phyloP scores from a whole-genome alignment of 495 filamentous ascomycete species.

The Neurospora sp. region DNA sequence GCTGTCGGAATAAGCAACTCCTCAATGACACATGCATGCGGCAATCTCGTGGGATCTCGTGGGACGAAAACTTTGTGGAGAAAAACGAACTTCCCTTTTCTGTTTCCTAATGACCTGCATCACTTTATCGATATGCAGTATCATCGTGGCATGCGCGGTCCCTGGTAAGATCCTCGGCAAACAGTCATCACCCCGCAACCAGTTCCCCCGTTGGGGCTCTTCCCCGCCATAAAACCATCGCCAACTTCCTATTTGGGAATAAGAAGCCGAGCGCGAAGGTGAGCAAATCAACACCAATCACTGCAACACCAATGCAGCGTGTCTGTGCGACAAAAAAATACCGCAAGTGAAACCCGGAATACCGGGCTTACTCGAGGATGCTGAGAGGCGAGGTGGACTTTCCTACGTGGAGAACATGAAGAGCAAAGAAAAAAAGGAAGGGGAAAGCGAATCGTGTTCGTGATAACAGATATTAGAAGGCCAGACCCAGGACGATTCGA shows the following conservation, averaged over 20 bases:
- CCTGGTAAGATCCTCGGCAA: not conserved
- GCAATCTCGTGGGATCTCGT: not conserved
- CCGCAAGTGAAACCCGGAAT: not conserved
- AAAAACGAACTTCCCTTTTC: not conserved
- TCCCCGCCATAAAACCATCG: not conserved
- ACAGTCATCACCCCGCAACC: conserved; percentile 4
- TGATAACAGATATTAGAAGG: not conserved
- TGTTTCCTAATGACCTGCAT: not conserved
- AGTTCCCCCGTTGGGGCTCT: conserved; percentile 2
- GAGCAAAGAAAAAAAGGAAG: not conserved
- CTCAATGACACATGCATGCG: not conserved
- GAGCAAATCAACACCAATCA: not conserved
- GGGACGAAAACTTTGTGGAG: not conserved
- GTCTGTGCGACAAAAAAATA: not conserved
- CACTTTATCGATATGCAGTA: not conserved
- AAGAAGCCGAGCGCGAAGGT: not conserved
- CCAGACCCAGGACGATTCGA: not conserved
- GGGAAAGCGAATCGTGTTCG: not conserved
- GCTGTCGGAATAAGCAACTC: too few species aligned
- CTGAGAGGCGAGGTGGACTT: not conserved
- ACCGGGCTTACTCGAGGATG: not conserved
- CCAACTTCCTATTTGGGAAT: conserved; percentile 3
- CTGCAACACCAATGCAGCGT: not conserved
- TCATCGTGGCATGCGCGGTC: not conserved
- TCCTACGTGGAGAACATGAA: not conserved